Evolutionary conservation across 768 basidiomycete species (phyloP), one percentile per base, ranked within the genome.

Genomic region (Tephrocybe sp.): DNA sequence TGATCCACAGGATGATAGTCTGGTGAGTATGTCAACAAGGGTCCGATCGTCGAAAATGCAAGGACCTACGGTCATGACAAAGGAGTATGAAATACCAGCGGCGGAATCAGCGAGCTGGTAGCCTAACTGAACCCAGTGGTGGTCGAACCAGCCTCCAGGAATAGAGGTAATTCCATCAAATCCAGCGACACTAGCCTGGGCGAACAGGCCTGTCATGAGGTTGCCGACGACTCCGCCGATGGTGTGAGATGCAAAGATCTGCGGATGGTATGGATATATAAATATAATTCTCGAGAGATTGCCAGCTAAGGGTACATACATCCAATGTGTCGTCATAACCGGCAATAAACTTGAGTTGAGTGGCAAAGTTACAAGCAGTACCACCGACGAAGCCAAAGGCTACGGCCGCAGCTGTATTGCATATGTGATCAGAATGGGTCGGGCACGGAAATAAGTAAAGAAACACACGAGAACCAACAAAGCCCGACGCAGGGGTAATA

Each of bases 341-440:
- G 56, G 84, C 72, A 23, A 89, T 43, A 65, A 89, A 92, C 72
- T 98, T 98, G 64, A 98, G 79, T 60, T 96, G 87, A 3, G 96
- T 98, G n/a, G 92, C 90, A 66, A 92, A 92, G 70, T 98, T 98
- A 74, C 92, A 97, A 2, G 84, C 58, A 0, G 86, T 88, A 14
- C 90, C 90, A 0, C 86, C 89, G 61, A 91, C 72, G 57, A 95
- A 77, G 35, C 96, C 96, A 63, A 92, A 95, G 1, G 86, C 74
- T 4, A 96, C 85, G 2, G 92, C 75, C 16, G 96, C 93, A 14
- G 90, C 84, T 82, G 30, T 49, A 26, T 12, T 52, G 20, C 36
- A 35, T n/a, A 33, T 19, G 33, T 32, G 23, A 40, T 26, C 16
- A 45, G 7, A 33, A 19, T 4, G n/a, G 26, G 7, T 33, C 12